Base-by-base conservation (phyloP, 495 filamentous ascomycete genomes). In the Lentithecium fluviatile region DNA sequence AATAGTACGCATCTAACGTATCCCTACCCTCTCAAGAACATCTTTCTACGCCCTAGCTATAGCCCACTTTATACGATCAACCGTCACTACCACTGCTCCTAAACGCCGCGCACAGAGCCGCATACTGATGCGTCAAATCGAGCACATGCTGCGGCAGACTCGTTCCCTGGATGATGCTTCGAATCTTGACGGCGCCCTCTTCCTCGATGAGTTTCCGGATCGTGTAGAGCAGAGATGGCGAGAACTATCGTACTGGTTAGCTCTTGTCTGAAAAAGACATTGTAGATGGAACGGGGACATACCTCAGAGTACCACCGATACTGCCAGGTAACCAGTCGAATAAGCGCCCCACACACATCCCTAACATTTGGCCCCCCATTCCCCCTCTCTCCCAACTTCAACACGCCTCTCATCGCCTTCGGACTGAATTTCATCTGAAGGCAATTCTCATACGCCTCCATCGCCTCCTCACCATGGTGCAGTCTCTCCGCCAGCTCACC, bases 271-370 rank as follows among this genome's bases (percentile, higher is more conserved):
- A 24, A 37, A 0, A 37, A 6, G 23, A 52, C 12, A 8, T 25
- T 25, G 36, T 37, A 11, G 26, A 49, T 50, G 56, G 26, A 42
- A 2, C 38, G 25, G 15, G 56, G 0, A 69, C 78, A 60, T 77
- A 88, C 87, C 81, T 90, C 95, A 24, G 91, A 96, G 76, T 97
- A 98, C 94, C 94, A 97, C 60, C 94, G 84, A 75, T 97, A 97
- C 77, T 98, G 93, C 94, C 94, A 98, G 4, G 93, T 89, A 34
- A 97, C 89, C 49, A 97, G 75, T 42, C 90, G 79, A 55, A 97
- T 97, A 52, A 96, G 78, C 10, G 87, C 84, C 38, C 84, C 85
- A 25, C 97, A 78, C 61, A 87, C 88, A 29, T 86, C 85, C 53
- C 89, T 76, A 8, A 88, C 88, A 70, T 88, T 88, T 10, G 29